These are phyloP conservation scores for Macroventuria anomochaeta DNA, from an alignment of 2,329 filamentous ascomycete genomes.

Conservation along the genomic window DNA sequence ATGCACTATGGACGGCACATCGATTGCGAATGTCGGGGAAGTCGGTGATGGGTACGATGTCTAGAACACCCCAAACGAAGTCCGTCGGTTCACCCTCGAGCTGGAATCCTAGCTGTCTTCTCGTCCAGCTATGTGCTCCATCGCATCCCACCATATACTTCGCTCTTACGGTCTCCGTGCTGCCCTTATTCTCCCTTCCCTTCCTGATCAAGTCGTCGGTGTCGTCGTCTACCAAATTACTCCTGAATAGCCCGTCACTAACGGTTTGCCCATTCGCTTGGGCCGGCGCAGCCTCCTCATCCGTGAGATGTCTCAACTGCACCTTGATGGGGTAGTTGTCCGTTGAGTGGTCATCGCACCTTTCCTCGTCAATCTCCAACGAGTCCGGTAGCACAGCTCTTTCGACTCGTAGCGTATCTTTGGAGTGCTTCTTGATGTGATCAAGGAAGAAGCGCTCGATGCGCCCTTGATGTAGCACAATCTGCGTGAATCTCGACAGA, in stretches of 20 bases:
- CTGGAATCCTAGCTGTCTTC: conserved; percentile 63
- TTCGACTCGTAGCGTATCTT: conserved; percentile 61
- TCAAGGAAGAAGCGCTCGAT: conserved; percentile 73
- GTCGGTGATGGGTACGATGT: conserved; percentile 61
- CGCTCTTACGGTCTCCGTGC: conserved; percentile 56
- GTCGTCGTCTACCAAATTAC: conserved; percentile 64
- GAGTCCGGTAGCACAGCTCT: conserved; percentile 64
- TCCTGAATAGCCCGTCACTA: conserved; percentile 65
- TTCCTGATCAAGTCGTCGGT: conserved; percentile 59
- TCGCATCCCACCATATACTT: conserved; percentile 74
- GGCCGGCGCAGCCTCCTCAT: conserved; percentile 63
- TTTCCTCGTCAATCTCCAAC: conserved; percentile 61
- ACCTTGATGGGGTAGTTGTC: conserved; percentile 66
- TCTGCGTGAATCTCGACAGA: conserved; percentile 68
- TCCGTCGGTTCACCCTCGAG: conserved; percentile 64
- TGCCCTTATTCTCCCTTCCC: conserved; percentile 46
- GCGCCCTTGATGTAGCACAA: conserved; percentile 73
- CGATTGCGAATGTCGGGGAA: conserved; percentile 67
- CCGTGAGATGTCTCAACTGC: conserved; percentile 62
- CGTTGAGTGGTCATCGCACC: conserved; percentile 54
- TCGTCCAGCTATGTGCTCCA: conserved; percentile 71
- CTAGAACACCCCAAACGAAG: conserved; percentile 61
- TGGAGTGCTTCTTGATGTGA: conserved; percentile 62
- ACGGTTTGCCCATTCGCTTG: conserved; percentile 47
- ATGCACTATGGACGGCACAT: conserved; percentile 64